These are phyloP conservation scores for Epithele typhae DNA, from an alignment of 768 basidiomycete genomes.

Conservation along the genomic window DNA sequence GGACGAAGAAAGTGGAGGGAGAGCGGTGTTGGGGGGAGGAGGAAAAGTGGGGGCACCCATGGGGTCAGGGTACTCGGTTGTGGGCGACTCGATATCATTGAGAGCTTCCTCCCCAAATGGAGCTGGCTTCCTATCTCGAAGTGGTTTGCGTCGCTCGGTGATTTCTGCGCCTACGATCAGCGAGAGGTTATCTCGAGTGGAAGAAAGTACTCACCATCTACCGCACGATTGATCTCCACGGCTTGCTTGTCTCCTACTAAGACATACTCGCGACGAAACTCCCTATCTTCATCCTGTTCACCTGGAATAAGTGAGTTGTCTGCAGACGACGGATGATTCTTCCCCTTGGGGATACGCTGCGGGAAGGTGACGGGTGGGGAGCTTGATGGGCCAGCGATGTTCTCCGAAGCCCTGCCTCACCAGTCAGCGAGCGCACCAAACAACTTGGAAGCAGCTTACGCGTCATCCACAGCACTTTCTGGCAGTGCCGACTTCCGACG, in stretches of 20 bases:
- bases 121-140: slow-evolving; percentile 52
- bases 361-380: slow-evolving; percentile 5
- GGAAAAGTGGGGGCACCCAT: slow-evolving; percentile 54
- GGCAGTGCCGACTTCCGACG: slow-evolving; percentile 26
- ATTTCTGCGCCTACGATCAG: no score
- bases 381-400: slow-evolving; percentile 6
- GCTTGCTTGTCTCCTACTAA: slow-evolving; percentile 86
- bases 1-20: slow-evolving; percentile 60
- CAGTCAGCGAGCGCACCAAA: no score
- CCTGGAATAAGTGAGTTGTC: slow-evolving; percentile 72
- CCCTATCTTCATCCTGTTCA: slow-evolving; percentile 79
- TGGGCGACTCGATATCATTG: slow-evolving; percentile 21
- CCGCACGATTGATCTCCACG: slow-evolving; percentile 87
- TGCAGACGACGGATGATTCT: slow-evolving; percentile 36
- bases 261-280: slow-evolving; percentile 85
- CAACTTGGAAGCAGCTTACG: no score
- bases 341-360: slow-evolving; percentile 1
- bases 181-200: background rate
- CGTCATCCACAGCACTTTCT: background rate
- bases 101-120: slow-evolving; percentile 41
- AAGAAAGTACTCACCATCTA: slow-evolving; percentile 65
- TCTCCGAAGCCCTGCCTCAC: background rate
- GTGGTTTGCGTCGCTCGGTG: slow-evolving; percentile 51
- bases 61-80: slow-evolving; percentile 21
- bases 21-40: slow-evolving; percentile 48